Evolutionary conservation across 2,329 filamentous ascomycete genomes (phyloP), one percentile per base, ranked within the genome.

Genomic region (Neonectria faginata): DNA sequence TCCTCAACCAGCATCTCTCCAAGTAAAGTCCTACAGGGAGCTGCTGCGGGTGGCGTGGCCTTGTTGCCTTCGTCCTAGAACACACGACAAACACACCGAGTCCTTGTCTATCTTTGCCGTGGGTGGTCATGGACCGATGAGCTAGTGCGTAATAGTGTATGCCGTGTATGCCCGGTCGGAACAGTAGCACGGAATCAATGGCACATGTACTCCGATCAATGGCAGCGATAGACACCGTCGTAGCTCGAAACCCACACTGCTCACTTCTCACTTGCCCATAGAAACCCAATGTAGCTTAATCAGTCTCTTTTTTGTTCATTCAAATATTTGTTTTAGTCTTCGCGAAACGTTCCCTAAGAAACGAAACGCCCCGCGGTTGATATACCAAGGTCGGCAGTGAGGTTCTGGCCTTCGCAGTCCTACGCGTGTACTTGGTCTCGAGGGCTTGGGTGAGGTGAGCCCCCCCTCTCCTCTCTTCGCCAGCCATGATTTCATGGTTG

Each of bases 391-490:
- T 25, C 44, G 36, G 48, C 25, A 16, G 39, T 20, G 31, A 47
- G 52, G n/a, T 11, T 62, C 25, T 52, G 27, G 22, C 44, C 22
- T 36, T 48, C 52, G 31, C 41, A 57, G 33, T 31, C 57, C 45
- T 57, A 48, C 52, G 22, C 31, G 20, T 52, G 20, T 60, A 47
- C 51, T 51, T 48, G 10, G 39, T 59, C 56, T 64, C 56, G 44
- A 63, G 61, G 61, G 61, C 45, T 31, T 52, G 27, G 29, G 56
- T 60, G 60, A 67, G 60, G 56, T 60, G 60, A 67, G 60, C 59
- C 62, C 57, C 48, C 36, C 14, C 14, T 33, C 42, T 64, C 25
- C 41, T 66, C 42, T 25, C 41, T 57, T 41, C 55, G 48, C 60
- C 54, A 39, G 18, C 51, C 55, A 58, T 53, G 31, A 44, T 31